Evolutionary conservation across 768 basidiomycete species (phyloP).

Genomic region (Russula emetica): DNA sequence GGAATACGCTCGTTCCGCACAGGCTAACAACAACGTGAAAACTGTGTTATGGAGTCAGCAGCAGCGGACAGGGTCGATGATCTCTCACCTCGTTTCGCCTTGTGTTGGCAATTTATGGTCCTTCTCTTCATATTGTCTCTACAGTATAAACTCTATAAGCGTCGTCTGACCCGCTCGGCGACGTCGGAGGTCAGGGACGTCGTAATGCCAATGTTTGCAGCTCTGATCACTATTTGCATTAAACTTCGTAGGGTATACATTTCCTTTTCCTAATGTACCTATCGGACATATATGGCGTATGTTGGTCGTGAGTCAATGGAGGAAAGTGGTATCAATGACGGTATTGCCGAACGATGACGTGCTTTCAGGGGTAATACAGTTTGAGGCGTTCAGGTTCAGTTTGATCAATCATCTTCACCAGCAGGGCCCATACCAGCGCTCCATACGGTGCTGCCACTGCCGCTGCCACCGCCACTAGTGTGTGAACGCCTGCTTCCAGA

Average conservation of each 20-base stretch:
- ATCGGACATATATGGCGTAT: slow-evolving; percentile 18
- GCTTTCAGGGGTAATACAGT: slow-evolving; percentile 2
- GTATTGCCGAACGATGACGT: neutral
- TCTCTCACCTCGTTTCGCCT: slow-evolving; percentile 2
- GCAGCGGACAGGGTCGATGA: neutral
- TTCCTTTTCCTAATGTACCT: slow-evolving; percentile 18
- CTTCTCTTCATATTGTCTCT: neutral
- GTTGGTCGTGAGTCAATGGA: slow-evolving; percentile 9
- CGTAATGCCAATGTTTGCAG: slow-evolving; percentile 2
- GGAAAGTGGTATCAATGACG: slow-evolving; percentile 26
- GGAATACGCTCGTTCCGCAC: slow-evolving; percentile 68
- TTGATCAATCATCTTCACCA: slow-evolving; percentile 38
- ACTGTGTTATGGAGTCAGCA: neutral
- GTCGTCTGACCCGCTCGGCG: neutral
- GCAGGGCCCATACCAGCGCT: slow-evolving; percentile 76
- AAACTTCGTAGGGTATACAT: slow-evolving; percentile 25
- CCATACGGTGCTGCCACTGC: slow-evolving; percentile 77
- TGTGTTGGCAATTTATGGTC: neutral
- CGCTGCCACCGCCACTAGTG: slow-evolving; percentile 60
- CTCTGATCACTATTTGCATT: slow-evolving; percentile 3
- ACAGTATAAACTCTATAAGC: neutral
- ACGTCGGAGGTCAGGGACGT: no score
- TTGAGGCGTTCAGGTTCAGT: neutral
- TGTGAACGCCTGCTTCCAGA: slow-evolving; percentile 55
- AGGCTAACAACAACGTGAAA: slow-evolving; percentile 24